Evolutionary conservation across 805 yeast genomes (phyloP).

Genomic region (Dipodascopsis uninucleata): DNA sequence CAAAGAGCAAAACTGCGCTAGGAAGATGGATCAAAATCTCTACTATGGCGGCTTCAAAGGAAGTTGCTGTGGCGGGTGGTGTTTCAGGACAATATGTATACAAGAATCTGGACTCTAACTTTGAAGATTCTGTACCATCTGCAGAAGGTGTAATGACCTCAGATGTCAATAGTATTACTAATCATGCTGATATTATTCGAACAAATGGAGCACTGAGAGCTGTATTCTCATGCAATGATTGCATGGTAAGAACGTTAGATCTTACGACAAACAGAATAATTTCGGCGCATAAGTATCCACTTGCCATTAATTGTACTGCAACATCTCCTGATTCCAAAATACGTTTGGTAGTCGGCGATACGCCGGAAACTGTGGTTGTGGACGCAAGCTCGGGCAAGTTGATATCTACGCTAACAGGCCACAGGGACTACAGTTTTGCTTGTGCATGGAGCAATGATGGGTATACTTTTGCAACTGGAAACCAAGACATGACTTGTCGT

Average conservation of each 20-base stretch:
- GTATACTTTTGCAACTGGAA: slow-evolving; percentile 50
- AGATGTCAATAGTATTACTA: slow-evolving; percentile 50
- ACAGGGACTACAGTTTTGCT: slow-evolving; percentile 54
- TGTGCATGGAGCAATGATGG: slow-evolving; percentile 56
- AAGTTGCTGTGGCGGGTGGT: slow-evolving; percentile 50
- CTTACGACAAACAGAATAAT: slow-evolving; percentile 29
- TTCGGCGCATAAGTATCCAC: slow-evolving; percentile 37
- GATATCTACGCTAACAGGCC: slow-evolving; percentile 40
- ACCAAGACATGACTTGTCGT: slow-evolving; percentile 56
- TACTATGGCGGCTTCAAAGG: slow-evolving; percentile 45
- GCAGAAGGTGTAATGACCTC: slow-evolving; percentile 43
- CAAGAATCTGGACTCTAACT: slow-evolving; percentile 35
- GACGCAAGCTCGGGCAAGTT: slow-evolving; percentile 41
- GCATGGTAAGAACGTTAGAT: slow-evolving; percentile 43
- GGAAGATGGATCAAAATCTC: slow-evolving; percentile 42
- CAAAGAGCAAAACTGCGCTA: slow-evolving; percentile 22
- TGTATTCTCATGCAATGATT: slow-evolving; percentile 52
- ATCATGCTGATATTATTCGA: slow-evolving; percentile 42
- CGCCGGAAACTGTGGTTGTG: slow-evolving; percentile 41
- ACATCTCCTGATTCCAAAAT: slow-evolving; percentile 43
- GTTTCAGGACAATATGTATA: slow-evolving; percentile 50
- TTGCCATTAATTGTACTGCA: slow-evolving; percentile 51
- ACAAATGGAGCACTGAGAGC: slow-evolving; percentile 34
- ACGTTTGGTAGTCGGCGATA: slow-evolving; percentile 51
- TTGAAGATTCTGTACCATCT: slow-evolving; percentile 10